Base-by-base conservation (phyloP, 2,329 filamentous ascomycete species). In the Clarireedia homoeocarpa region DNA sequence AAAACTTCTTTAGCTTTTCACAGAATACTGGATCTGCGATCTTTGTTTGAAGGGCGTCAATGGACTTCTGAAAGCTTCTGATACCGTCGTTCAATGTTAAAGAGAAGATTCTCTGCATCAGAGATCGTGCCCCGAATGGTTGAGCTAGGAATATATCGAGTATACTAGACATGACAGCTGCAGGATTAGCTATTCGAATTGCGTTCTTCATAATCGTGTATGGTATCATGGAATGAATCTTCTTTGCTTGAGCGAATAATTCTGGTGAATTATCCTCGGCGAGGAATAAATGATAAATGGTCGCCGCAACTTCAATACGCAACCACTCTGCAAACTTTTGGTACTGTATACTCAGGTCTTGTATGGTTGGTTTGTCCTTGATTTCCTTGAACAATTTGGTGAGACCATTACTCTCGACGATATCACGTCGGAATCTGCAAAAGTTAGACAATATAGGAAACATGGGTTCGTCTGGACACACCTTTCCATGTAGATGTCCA, bases 281-380 rank as follows among this genome's bases (percentile, higher is more conserved):
- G 46, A 99, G 79, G 77, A 99, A 99, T 36, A 99, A 77, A 71
- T 99, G 94, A 69, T 99, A 99, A 58, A 97, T 84, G 23, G 94
- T 96, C 42, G 94, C 94, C 24, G 94, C 94, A 49, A 99, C 86
- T 73, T 99, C 94, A 67, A 99, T 99, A 40, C 94, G 86, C 51
- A 97, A 76, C 94, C 94, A 99, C 71, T 99, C 94, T 17, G 92
- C 92, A 69, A 99, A 97, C 70, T 97, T 99, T 67, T 94, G 89
- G 71, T 97, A 97, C 70, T 97, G 91, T 10, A 95, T 86, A 67
- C 89, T 95, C 53, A 99, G 79, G 63, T 96, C 90, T 61, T 83
- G 81, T 53, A 99, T 92, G 4, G 82, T 90, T 58, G 89, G 79
- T 74, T 97, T 97, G 55, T 91, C 85, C 66, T 88, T 88, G 71